phyloP scores from a whole-genome alignment of 2,329 filamentous ascomycete genomes.

The Fusarium nelsonii region DNA sequence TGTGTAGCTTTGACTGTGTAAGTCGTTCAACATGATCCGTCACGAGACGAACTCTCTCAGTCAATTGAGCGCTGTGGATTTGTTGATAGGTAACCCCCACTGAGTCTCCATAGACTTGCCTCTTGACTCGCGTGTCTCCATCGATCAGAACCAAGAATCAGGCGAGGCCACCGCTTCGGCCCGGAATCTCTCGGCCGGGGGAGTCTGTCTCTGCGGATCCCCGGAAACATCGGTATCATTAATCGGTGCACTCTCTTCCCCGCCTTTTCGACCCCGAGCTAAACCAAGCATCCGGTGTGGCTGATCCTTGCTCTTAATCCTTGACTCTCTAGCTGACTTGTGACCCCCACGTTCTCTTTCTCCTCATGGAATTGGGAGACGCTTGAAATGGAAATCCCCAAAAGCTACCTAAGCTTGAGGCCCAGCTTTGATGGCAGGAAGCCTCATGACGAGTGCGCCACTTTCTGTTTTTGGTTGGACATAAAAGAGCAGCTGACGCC shows the following conservation, averaged over 20 bases:
- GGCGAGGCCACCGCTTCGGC: constrained; percentile 36
- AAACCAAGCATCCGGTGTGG: constrained; percentile 25
- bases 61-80: background rate
- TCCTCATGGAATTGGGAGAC: background rate
- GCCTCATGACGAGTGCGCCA: constrained; percentile 46
- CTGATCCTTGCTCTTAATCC: constrained; percentile 7
- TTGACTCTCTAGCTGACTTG: constrained; percentile 1
- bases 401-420: constrained; percentile 31
- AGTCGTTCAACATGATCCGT: background rate
- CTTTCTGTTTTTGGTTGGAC: constrained; percentile 24
- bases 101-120: constrained; percentile 12
- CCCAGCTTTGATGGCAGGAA: constrained; percentile 20
- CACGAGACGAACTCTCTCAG: no score
- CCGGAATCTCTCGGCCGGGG: constrained; percentile 47
- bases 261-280: constrained; percentile 19
- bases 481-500: constrained; percentile 47
- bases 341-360: constrained; percentile 42
- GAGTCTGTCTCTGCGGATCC: constrained; percentile 8
- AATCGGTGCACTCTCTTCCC: constrained; percentile 1
- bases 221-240: background rate
- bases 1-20: constrained; percentile 15
- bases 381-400: constrained; percentile 2
- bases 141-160: background rate
- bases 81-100: constrained; percentile 7
- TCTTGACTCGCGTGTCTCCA: constrained; percentile 9